These are phyloP conservation scores for Theileria orientalis DNA, from an alignment of 169 alveolate genomes.

Conservation along the genomic window DNA sequence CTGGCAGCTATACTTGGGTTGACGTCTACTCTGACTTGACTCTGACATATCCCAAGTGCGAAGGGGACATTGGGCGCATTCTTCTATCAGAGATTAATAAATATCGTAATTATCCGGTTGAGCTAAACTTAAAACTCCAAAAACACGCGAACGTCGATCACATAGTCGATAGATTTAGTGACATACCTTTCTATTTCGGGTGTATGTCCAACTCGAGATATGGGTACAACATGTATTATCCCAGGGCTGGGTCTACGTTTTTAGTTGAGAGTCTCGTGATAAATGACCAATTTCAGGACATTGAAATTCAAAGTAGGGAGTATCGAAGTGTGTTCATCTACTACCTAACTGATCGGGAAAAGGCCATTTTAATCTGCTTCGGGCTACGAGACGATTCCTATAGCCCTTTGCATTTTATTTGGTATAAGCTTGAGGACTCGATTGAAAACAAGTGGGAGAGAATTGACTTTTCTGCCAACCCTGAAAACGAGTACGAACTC, in stretches of 20 bases:
- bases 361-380: background rate
- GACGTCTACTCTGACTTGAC: background rate
- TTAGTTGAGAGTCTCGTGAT: background rate
- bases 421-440: background rate
- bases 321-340: background rate
- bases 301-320: background rate
- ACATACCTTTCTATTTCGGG: background rate
- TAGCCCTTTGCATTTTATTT: background rate
- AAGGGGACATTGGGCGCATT: background rate
- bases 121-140: background rate
- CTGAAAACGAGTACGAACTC: background rate
- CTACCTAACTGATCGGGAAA: background rate
- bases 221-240: background rate
- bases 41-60: background rate
- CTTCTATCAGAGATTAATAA: background rate
- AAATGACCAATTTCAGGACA: background rate
- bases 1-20: background rate
- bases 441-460: background rate
- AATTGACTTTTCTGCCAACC: background rate
- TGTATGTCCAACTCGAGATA: background rate
- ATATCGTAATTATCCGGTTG: background rate
- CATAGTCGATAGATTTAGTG: background rate
- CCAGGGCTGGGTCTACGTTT: background rate
- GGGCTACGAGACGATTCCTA: background rate
- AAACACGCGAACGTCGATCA: background rate